These are phyloP conservation scores for Solanum appendiculatum DNA, from an alignment of 257 asterid genomes.

Conservation along the genomic window DNA sequence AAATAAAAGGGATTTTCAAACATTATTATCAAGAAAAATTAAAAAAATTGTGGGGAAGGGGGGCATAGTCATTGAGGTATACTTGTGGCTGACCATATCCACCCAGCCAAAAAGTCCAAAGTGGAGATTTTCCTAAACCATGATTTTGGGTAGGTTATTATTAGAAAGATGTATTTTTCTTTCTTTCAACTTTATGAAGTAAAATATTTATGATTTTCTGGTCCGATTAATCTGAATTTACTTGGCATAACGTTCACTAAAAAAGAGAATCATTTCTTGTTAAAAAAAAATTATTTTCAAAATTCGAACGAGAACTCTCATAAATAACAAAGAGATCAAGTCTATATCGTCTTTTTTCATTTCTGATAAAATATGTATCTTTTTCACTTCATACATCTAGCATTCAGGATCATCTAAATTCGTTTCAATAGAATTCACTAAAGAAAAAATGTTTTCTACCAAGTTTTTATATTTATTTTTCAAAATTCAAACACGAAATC, in stretches of 20 bases:
- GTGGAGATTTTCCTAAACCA: conserved; percentile 43
- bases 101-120: conserved; percentile 23
- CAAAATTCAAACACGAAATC: background rate
- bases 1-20: background rate
- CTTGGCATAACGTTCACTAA: background rate
- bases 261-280: background rate
- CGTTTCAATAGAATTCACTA: background rate
- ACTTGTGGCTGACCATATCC: conserved; percentile 12
- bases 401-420: background rate
- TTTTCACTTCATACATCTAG: background rate
- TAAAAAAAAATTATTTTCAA: background rate
- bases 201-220: background rate
- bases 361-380: background rate
- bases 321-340: background rate
- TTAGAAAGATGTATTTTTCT: background rate
- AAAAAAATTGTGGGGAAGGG: background rate
- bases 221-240: background rate
- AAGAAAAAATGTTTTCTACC: background rate
- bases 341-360: background rate
- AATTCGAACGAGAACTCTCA: background rate
- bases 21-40: background rate
- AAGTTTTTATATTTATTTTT: background rate
- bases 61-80: conserved; percentile 1
- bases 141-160: conserved; percentile 15
- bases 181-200: background rate